These are phyloP conservation scores for Barnettozyma botsteinii DNA, from an alignment of 805 yeast genomes.

Conservation along the genomic window DNA sequence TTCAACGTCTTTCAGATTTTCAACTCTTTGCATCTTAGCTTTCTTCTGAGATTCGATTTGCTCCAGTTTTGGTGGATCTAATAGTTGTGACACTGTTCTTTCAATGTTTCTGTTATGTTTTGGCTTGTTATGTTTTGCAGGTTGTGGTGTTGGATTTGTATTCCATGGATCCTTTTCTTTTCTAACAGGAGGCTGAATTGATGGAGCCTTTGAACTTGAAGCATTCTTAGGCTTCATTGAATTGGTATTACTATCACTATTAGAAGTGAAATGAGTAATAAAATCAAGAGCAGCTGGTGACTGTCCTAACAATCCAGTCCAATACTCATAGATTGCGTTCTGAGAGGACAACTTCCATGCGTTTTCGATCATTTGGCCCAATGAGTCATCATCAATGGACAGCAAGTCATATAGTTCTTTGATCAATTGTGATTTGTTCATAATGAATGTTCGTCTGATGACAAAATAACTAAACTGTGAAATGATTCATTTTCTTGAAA, in stretches of 20 bases:
- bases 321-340: slow-evolving; percentile 45
- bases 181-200: no score
- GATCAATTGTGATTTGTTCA: slow-evolving; percentile 9
- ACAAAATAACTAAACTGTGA: no score
- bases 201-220: slow-evolving; percentile 2
- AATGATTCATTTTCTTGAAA: neutral
- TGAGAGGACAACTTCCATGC: slow-evolving; percentile 42
- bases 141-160: slow-evolving; percentile 5
- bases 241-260: no score
- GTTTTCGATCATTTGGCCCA: slow-evolving; percentile 49
- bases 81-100: slow-evolving; percentile 39
- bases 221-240: neutral
- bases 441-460: neutral
- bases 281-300: slow-evolving; percentile 47
- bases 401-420: slow-evolving; percentile 30
- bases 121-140: slow-evolving; percentile 6
- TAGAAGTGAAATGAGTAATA: slow-evolving; percentile 36
- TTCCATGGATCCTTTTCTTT: slow-evolving; percentile 15
- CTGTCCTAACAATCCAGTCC: slow-evolving; percentile 52
- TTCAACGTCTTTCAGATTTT: slow-evolving; percentile 59
- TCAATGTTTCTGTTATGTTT: slow-evolving; percentile 21
- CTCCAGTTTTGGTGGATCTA: slow-evolving; percentile 29
- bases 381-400: slow-evolving; percentile 55
- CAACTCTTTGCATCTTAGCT: slow-evolving; percentile 39
- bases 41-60: slow-evolving; percentile 27